Percentiles rank a stretch among this genome's conserved stretches.
phyloP scores from a whole-genome alignment of 352 stramenopile genomes.

The Aphanomyces euteiches region DNA sequence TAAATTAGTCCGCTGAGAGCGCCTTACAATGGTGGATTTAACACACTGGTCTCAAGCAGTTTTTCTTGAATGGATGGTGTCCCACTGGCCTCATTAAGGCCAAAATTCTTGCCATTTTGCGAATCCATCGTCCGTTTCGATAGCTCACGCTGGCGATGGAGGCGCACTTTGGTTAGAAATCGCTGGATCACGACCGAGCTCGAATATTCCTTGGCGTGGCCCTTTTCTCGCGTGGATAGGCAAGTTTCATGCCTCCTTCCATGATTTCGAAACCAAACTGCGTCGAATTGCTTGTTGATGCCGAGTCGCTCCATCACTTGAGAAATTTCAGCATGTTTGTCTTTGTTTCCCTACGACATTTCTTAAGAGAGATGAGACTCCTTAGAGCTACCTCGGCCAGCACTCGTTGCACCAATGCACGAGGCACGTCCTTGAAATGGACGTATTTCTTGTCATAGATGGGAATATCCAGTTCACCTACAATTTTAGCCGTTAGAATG shows the following conservation, averaged over 20 bases:
- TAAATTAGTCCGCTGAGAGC: no score
- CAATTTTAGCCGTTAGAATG: neutral
- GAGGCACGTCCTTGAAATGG: slow-evolving; percentile 49
- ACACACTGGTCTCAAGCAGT: neutral
- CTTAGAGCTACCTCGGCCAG: slow-evolving; percentile 26
- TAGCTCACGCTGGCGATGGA: neutral
- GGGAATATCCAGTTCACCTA: slow-evolving; percentile 39
- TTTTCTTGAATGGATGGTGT: neutral
- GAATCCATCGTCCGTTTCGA: neutral
- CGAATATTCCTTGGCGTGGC: slow-evolving; percentile 26
- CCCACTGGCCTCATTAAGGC: neutral
- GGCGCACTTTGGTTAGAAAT: neutral
- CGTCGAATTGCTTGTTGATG: slow-evolving; percentile 24
- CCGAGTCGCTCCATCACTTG: slow-evolving; percentile 26
- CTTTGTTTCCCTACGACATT: slow-evolving; percentile 27
- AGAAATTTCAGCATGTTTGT: slow-evolving; percentile 18
- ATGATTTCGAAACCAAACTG: slow-evolving; percentile 18
- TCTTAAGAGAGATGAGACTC: neutral
- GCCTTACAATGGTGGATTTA: no score
- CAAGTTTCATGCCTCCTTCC: slow-evolving; percentile 16
- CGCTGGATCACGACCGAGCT: slow-evolving; percentile 23
- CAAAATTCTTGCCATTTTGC: neutral
- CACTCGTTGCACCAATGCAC: slow-evolving; percentile 39
- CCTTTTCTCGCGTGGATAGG: neutral
- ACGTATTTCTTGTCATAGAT: slow-evolving; percentile 44